Evolutionary conservation across 2,329 filamentous ascomycete genomes (phyloP), one percentile per base, ranked within the genome.

Genomic region (Penicillium glabrum): DNA sequence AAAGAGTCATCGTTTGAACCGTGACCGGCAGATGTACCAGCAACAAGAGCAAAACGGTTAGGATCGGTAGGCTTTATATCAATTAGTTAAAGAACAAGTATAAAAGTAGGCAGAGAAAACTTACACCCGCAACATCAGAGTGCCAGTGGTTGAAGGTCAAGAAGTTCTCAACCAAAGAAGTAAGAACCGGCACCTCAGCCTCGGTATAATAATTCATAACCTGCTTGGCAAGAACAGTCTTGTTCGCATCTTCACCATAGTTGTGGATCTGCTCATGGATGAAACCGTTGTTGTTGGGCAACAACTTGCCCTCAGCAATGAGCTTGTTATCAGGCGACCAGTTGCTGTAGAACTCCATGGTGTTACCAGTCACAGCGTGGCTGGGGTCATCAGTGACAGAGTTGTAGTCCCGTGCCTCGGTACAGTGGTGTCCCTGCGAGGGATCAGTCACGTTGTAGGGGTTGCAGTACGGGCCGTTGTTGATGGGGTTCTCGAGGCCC

Each of bases 121-220:
- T 63, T 66, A 77, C 75, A 16, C 76, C 76, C 3, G 75, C 71
- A 11, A 78, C 59, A 58, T 71, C 72, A 45, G 74, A 76, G 65
- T 75, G 71, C 76, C 76, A 79, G 64, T 74, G 67, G 70, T 78
- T 77, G 59, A 79, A 79, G 5, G 72, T 73, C 13, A 70, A 59
- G 58, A 70, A 79, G 59, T 77, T 73, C 57, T 78, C 67, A 35
- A 70, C 68, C 56, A 79, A 61, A 13, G 68, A 57, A 29, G 71
- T 74, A 44, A 79, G 64, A 46, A 78, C 71, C 5, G 76, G 76
- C 9, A 77, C 68, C 62, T 78, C 70, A 1, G 69, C 68, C 54
- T 76, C 74, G 3, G 75, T 75, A 59, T 79, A 79, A 58, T 78
- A 79, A 65, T 75, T 72, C 69, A 79, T 74, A 53, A 77, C 75